Conservation (phyloP, 2,329 filamentous ascomycete genomes). For the Coniochaeta hoffmannii region DNA sequence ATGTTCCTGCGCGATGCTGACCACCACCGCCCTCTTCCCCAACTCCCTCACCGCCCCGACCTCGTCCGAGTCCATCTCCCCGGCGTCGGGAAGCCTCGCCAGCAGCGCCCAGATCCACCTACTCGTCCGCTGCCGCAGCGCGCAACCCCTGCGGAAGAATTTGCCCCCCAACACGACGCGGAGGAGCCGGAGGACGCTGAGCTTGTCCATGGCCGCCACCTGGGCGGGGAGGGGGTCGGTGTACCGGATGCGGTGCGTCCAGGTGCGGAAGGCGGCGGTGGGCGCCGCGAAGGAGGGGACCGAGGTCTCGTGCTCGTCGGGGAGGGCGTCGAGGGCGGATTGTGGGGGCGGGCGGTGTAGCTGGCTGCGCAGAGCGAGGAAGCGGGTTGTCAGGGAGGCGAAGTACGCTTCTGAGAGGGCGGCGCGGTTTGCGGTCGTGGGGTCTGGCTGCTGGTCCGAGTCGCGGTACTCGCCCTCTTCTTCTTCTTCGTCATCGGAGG, state of each 20-base stretch:
- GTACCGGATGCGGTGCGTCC: constrained; percentile 43
- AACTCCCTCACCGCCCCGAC: constrained; percentile 71
- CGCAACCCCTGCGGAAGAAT: constrained; percentile 52
- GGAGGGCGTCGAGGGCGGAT: constrained; percentile 44
- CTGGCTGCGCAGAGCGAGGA: constrained; percentile 53
- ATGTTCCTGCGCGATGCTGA: constrained; percentile 47
- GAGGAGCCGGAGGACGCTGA: constrained; percentile 58
- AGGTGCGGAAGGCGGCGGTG: constrained; percentile 40
- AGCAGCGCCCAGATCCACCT: constrained; percentile 82
- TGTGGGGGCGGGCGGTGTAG: constrained; percentile 50
- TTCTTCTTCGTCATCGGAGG: constrained; percentile 15
- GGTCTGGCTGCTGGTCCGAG: constrained; percentile 21
- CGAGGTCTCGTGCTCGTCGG: constrained; percentile 44
- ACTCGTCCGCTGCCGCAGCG: constrained; percentile 59
- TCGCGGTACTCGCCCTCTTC: constrained; percentile 18
- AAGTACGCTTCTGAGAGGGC: constrained; percentile 61
- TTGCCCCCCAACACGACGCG: constrained; percentile 58
- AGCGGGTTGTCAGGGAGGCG: constrained; percentile 56
- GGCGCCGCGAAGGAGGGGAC: constrained; percentile 46
- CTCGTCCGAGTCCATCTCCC: constrained; percentile 68
- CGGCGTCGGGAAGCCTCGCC: constrained; percentile 64
- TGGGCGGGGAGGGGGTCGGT: constrained; percentile 53
- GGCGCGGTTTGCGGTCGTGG: constrained; percentile 14
- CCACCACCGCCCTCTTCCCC: constrained; percentile 64
- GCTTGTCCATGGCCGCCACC: constrained; percentile 57